These are phyloP conservation scores for Chalciporus pseudorubinellus DNA, from an alignment of 768 basidiomycete species.

Conservation along the genomic window DNA sequence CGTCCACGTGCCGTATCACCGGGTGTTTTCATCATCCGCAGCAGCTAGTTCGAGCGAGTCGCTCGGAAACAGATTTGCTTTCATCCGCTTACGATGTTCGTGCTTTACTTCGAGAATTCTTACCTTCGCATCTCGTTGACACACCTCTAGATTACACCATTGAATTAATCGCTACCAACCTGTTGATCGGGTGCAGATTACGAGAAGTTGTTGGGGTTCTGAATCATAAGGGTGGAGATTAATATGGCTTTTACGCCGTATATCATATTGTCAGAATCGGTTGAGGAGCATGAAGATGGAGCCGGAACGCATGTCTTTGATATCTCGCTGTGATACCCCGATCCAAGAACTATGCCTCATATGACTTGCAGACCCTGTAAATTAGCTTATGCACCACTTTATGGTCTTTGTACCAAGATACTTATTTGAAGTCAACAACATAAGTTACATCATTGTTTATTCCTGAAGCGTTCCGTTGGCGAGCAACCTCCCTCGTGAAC, in stretches of 20 bases:
- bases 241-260: not conserved
- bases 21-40: not conserved
- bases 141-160: constrained; percentile 1
- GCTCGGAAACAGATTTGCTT: not conserved
- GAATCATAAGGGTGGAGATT: not conserved
- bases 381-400: too few species aligned
- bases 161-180: not conserved
- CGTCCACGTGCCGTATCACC: not conserved
- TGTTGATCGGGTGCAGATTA: not conserved
- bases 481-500: constrained; percentile 5
- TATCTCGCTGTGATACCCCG: not conserved
- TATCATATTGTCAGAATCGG: not conserved
- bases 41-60: not conserved
- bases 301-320: not conserved
- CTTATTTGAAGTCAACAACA: constrained; percentile 13
- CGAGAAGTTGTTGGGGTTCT: not conserved
- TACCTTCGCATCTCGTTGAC: not conserved
- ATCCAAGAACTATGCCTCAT: not conserved
- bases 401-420: not conserved
- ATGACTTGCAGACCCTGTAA: not conserved
- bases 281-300: not conserved
- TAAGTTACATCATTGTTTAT: constrained; percentile 4
- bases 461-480: constrained; percentile 1
- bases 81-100: constrained; percentile 3
- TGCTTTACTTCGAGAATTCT: not conserved